phyloP scores from a whole-genome alignment of 257 asterid species.

The Ballota nigra region DNA sequence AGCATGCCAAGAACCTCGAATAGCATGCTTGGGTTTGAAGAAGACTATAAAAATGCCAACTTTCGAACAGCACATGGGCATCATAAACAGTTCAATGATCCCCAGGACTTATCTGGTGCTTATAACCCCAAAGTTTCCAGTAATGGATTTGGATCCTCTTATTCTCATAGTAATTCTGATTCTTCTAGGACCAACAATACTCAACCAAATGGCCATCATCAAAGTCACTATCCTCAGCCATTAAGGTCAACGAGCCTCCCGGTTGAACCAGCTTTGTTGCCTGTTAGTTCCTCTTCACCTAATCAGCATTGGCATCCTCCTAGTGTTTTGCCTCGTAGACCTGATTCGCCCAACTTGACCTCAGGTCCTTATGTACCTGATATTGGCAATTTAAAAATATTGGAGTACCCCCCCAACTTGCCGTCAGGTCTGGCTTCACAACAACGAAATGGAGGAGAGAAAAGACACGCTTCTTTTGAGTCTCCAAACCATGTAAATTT shows the following conservation, averaged over 20 bases:
- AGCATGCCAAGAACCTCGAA: conserved; percentile 49
- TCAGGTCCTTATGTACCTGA: conserved; percentile 31
- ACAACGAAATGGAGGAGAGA: conserved; percentile 47
- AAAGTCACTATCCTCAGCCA: conserved; percentile 48
- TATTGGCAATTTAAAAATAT: conserved; percentile 32
- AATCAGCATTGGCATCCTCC: conserved; percentile 38
- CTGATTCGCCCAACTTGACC: conserved; percentile 27
- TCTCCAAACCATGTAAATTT: conserved; percentile 35
- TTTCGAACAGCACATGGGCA: conserved; percentile 48
- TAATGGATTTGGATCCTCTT: conserved; percentile 42
- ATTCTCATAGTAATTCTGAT: conserved; percentile 37
- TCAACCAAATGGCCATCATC: conserved; percentile 52
- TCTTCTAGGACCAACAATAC: conserved; percentile 39
- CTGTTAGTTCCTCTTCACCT: conserved; percentile 23
- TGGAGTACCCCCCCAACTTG: conserved; percentile 24
- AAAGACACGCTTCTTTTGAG: conserved; percentile 51
- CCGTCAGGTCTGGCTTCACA: conserved; percentile 22
- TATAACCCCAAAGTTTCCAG: conserved; percentile 36
- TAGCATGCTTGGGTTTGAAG: conserved; percentile 46
- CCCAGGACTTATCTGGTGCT: conserved; percentile 46
- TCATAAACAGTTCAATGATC: conserved; percentile 56
- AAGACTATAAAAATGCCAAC: conserved; percentile 48
- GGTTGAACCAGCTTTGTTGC: conserved; percentile 38
- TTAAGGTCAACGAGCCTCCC: conserved; percentile 44
- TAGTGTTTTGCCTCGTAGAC: conserved; percentile 23